Base-by-base conservation (phyloP, 2,329 filamentous ascomycete genomes). In the Ceratocystis cubensis region DNA sequence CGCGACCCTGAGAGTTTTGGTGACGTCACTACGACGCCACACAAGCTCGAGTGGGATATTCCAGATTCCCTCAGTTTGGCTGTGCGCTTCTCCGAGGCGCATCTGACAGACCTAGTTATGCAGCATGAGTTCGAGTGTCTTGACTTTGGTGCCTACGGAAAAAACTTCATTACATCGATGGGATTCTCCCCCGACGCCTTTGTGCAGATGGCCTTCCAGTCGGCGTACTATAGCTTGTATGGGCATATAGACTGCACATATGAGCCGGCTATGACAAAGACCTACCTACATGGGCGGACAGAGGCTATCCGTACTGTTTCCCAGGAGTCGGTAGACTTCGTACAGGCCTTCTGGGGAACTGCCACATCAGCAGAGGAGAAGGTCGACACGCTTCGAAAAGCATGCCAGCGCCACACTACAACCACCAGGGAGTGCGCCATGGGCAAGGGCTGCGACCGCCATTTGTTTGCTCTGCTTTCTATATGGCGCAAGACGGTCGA, bases 11-110 rank as follows among this genome's bases (percentile, higher is more conserved):
- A 87, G 63, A 95, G 89, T 75, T 96, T 97, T 72, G 92, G 92
- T 20, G 89, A 96, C 71, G 92, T 96, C 64, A 92, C 85, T 74
- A 96, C 92, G 0, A 96, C 90, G 3, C 94, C 94, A 3, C 91
- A 96, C 75, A 97, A 96, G 76, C 82, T 97, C 0, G 93, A 96
- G 75, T 99, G 94, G 94, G 92, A 96, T 71, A 95, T 97, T 91
- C 81, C 87, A 0, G 92, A 94, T 0, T 93, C 97, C 75, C 81
- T 99, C 17, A 88, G 85, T 71, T 93, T 95, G 59, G 93, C 94
- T 0, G 81, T 97, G 5, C 89, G 94, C 6, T 99, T 99, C 72
- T 94, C 94, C 33, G 94, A 99, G 78, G 96, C 93, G 0, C 84
- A 94, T 46, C 81, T 99, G 7, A 91, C 94, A 22, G 94, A 99